Percentiles rank a stretch among this genome's conserved stretches.
Conservation (phyloP, 2,329 filamentous ascomycete species). For the Aspergillus sp. region DNA sequence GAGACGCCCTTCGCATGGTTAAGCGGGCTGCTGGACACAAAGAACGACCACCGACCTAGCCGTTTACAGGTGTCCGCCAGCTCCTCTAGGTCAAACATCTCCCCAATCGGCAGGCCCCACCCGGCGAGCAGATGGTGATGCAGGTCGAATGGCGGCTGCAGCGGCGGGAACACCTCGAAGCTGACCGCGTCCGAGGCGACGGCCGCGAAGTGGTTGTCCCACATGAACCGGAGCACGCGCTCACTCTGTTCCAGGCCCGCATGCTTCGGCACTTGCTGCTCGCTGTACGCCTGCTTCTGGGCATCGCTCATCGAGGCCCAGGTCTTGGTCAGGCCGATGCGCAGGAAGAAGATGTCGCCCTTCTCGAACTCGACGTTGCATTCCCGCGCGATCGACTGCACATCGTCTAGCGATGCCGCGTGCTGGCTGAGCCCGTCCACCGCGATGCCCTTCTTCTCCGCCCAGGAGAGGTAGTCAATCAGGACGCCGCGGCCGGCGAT, state of each 20-base stretch:
- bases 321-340: constrained; percentile 26
- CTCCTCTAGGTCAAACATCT: constrained; percentile 33
- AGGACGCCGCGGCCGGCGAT: constrained; percentile 34
- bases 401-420: constrained; percentile 26
- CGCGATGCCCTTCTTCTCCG: constrained; percentile 21
- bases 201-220: constrained; percentile 51
- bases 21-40: constrained; percentile 31
- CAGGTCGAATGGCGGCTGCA: constrained; percentile 24
- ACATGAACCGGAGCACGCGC: constrained; percentile 46
- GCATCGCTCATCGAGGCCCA: constrained; percentile 23
- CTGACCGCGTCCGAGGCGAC: constrained; percentile 52
- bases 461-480: constrained; percentile 31
- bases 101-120: constrained; percentile 31
- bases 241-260: constrained; percentile 31
- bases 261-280: constrained; percentile 23
- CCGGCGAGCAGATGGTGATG: constrained; percentile 29
- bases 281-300: constrained; percentile 20
- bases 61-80: constrained; percentile 23
- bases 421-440: constrained; percentile 25
- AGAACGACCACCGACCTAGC: constrained; percentile 29
- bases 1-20: constrained; percentile 32
- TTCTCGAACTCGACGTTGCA: constrained; percentile 26
- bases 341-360: constrained; percentile 33
- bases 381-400: constrained; percentile 25
- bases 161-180: constrained; percentile 44